Base-by-base conservation (phyloP, 2,329 filamentous ascomycete species). In the Hymenoscyphus scutula region DNA sequence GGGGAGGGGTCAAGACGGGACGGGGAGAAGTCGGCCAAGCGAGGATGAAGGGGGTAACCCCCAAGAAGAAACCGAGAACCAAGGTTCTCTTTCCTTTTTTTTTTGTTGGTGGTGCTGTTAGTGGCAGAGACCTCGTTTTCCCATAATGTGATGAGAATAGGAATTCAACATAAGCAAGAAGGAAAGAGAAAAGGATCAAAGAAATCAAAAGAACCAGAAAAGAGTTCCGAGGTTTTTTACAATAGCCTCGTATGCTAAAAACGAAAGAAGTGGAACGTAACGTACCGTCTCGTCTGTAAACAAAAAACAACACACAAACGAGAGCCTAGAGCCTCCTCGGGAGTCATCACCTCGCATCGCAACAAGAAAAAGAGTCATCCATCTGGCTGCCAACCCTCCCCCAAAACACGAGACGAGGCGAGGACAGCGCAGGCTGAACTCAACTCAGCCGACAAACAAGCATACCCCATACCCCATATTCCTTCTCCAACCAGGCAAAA, bases 391-490 rank as follows among this genome's bases (percentile, higher is more conserved):
- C n/a, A n/a, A n/a, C n/a, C n/a, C n/a, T n/a, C n/a, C 41, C 41
- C n/a, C 41, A 48, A 48, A 48, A 48, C 41, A 48, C 41, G 41
- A 48, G 41, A 48, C 41, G 41, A 48, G 17, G n/a, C 41, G n/a
- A n/a, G n/a, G n/a, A n/a, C 7, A 23, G n/a, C 41, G n/a, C 7
- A 48, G 19, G 41, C 19, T 23, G n/a, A 23, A 11, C 41, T 48
- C 41, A 48, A n/a, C 41, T 48, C 6, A 48, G 41, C 41, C 41
- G 41, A 13, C n/a, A 1, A 23, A n/a, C 41, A 48, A 23, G 19
- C 41, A 48, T 48, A 19, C 41, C 41, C 41, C 41, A 48, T 48
- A 25, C 41, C 41, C 41, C 41, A 48, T 48, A 34, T 34, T 34
- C 32, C 15, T 13, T 11, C 11, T 13, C 3, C 32, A 13, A 34